These are phyloP conservation scores for Penicillium sp. DNA, from an alignment of 2,329 filamentous ascomycete genomes.

Conservation along the genomic window DNA sequence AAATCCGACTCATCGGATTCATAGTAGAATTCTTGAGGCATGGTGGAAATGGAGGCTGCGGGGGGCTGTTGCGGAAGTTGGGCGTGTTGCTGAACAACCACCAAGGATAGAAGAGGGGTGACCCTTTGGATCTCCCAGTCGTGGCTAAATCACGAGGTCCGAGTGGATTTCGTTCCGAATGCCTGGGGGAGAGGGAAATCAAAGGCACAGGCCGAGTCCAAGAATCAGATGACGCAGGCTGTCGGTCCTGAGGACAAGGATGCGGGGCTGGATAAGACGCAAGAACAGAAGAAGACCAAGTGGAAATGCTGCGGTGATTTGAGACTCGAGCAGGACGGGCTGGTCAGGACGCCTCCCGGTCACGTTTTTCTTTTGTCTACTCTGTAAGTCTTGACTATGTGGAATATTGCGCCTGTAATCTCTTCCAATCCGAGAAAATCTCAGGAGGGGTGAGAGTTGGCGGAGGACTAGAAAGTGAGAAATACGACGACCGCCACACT, in stretches of 20 bases:
- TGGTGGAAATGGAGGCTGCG: neutral
- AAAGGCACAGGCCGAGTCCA: no score
- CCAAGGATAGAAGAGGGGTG: no score
- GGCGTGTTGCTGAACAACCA: neutral
- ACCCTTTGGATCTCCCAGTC: no score
- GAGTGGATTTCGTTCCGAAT: no score
- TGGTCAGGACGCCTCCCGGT: no score
- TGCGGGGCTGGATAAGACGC: neutral
- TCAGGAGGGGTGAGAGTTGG: neutral
- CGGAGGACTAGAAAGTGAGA: neutral
- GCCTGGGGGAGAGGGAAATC: no score
- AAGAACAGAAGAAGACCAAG: constrained; percentile 4
- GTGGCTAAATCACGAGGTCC: no score
- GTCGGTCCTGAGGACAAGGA: neutral
- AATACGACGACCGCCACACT: constrained; percentile 7
- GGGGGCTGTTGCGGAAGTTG: neutral
- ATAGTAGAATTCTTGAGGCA: constrained; percentile 9
- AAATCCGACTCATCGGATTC: constrained; percentile 28
- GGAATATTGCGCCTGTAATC: neutral
- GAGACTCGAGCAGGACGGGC: no score
- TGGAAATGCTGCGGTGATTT: neutral
- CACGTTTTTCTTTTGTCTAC: no score
- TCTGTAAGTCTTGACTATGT: no score
- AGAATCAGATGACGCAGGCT: neutral
- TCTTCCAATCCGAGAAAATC: neutral